These are phyloP conservation scores for Ascochyta viciae-villosae DNA, from an alignment of 2,329 filamentous ascomycete genomes.

Conservation along the genomic window DNA sequence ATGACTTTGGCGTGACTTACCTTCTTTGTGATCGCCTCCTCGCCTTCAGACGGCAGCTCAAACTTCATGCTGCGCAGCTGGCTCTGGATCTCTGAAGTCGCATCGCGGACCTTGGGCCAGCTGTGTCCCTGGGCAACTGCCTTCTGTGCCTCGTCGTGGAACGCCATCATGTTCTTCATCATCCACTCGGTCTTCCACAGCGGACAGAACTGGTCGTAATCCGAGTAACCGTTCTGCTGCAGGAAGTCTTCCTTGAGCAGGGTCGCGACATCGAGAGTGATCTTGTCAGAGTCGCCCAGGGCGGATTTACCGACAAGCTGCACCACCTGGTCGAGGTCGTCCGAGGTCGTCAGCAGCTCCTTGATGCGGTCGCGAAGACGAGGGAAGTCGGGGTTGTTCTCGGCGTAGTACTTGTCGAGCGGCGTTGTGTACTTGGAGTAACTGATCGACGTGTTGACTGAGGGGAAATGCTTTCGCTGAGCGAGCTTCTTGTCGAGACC, in stretches of 20 bases:
- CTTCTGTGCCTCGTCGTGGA: conserved; percentile 97
- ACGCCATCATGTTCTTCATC: conserved; percentile 99
- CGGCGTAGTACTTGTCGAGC: conserved; percentile 92
- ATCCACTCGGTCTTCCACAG: conserved; percentile 99
- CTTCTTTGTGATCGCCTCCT: conserved; percentile 84
- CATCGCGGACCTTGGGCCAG: conserved; percentile 93
- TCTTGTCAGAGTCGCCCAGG: conserved; percentile 96
- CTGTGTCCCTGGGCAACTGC: conserved; percentile 87
- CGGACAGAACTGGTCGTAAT: conserved; percentile 99
- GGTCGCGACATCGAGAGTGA: conserved; percentile 89
- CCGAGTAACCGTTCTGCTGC: conserved; percentile 98
- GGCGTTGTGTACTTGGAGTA: conserved; percentile 96
- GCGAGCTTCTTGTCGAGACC: conserved; percentile 99
- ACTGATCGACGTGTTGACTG: conserved; percentile 91
- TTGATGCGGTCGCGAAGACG: conserved; percentile 90
- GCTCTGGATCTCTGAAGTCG: conserved; percentile 84
- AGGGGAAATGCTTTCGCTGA: conserved; percentile 98
- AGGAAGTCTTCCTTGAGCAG: conserved; percentile 98
- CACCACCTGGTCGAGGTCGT: conserved; percentile 97
- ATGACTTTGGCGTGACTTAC: conserved; percentile 55
- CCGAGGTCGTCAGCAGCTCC: conserved; percentile 91
- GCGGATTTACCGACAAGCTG: conserved; percentile 98
- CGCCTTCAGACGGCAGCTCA: conserved; percentile 84
- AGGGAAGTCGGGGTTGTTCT: conserved; percentile 93
- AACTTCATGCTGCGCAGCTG: conserved; percentile 95